A percentile compares a stretch with the other conserved stretches of the same genome.
These are phyloP conservation scores for Clonostachys chloroleuca DNA, from an alignment of 2,329 filamentous ascomycete species.

Conservation along the genomic window DNA sequence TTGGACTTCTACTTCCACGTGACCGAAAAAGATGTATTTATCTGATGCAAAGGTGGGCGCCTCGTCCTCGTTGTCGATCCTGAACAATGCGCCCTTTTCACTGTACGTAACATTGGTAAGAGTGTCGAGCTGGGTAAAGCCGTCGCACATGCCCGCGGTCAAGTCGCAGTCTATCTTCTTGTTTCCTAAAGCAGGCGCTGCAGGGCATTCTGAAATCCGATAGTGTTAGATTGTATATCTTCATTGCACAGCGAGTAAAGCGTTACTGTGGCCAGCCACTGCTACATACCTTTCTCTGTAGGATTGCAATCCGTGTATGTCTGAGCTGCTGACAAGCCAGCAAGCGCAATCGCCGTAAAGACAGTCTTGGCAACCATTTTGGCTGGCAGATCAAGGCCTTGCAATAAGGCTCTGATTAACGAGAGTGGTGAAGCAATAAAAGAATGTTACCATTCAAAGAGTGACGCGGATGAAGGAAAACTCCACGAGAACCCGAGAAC, in stretches of 20 bases:
- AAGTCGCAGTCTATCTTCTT: constrained; percentile 62
- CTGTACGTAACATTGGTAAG: constrained; percentile 41
- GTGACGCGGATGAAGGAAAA: too few relatives aligned
- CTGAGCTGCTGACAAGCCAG: constrained; percentile 22
- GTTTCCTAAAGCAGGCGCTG: constrained; percentile 72
- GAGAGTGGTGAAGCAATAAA: too few relatives aligned
- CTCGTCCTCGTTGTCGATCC: constrained; percentile 63
- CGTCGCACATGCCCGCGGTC: constrained; percentile 62
- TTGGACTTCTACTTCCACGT: constrained; percentile 74
- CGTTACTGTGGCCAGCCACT: too few relatives aligned
- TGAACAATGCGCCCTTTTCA: constrained; percentile 48
- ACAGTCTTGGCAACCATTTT: too few relatives aligned
- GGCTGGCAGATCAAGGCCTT: too few relatives aligned
- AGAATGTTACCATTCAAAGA: too few relatives aligned
- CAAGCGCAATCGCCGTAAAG: too few relatives aligned
- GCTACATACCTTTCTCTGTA: constrained; percentile 37
- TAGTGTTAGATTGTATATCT: too few relatives aligned
- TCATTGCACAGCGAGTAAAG: too few relatives aligned
- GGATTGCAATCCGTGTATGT: constrained; percentile 53
- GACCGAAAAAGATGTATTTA: constrained; percentile 97
- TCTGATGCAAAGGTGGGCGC: constrained; percentile 69
- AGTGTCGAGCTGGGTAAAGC: constrained; percentile 40
- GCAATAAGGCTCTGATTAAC: too few relatives aligned
- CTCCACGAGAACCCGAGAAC: too few relatives aligned
- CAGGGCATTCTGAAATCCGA: constrained; percentile 52